Percentiles rank a stretch among this genome's conserved stretches.
Evolutionary conservation across 2,329 filamentous ascomycete genomes (phyloP).

Genomic region (Cordyceps fumosorosea): DNA sequence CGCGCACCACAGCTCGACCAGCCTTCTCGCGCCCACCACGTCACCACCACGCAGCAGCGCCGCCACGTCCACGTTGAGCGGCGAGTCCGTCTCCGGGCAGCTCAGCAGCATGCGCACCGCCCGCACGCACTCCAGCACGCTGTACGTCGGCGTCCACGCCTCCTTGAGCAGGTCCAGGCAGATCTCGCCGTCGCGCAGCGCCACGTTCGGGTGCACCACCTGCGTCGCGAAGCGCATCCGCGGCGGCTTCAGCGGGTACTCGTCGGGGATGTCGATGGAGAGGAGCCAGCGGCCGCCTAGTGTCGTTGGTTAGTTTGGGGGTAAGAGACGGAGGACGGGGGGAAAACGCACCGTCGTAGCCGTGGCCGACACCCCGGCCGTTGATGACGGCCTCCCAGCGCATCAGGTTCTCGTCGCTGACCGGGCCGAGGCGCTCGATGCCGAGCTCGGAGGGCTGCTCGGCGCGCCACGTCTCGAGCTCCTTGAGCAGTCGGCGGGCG

Average conservation of each 20-base stretch:
- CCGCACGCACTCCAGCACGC: conserved; percentile 66
- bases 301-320: background rate
- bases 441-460: conserved; percentile 44
- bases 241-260: conserved; percentile 75
- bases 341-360: conserved; percentile 46
- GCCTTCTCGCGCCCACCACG: conserved; percentile 55
- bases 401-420: conserved; percentile 47
- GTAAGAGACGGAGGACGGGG: background rate
- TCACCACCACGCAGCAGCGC: conserved; percentile 64
- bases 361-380: conserved; percentile 46
- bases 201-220: conserved; percentile 77
- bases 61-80: conserved; percentile 74
- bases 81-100: conserved; percentile 65
- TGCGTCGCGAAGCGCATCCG: conserved; percentile 74
- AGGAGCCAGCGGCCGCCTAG: conserved; percentile 78
- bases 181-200: conserved; percentile 72
- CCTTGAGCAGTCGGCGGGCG: conserved; percentile 51
- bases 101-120: conserved; percentile 60
- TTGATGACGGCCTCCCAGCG: conserved; percentile 55
- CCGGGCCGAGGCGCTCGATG: conserved; percentile 53
- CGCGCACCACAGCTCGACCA: conserved; percentile 65
- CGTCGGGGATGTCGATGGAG: conserved; percentile 64
- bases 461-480: conserved; percentile 46
- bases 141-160: conserved; percentile 81
- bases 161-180: conserved; percentile 81